phyloP scores from a whole-genome alignment of 2,329 filamentous ascomycete genomes.

The Scorias spongiosa region DNA sequence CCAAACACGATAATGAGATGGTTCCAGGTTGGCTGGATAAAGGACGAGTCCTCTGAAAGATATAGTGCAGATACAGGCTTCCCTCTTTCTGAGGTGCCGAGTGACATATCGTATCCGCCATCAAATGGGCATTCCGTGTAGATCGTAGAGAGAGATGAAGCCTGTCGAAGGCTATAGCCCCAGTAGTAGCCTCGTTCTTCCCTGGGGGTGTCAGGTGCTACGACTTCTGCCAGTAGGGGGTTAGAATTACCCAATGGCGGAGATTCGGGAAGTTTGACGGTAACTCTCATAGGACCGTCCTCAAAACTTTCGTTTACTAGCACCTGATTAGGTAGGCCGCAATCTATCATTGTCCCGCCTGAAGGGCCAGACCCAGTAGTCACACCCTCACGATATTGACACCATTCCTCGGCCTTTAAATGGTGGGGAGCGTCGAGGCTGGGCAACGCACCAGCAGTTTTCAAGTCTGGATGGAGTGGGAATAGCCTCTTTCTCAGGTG shows the following conservation, averaged over 20 bases:
- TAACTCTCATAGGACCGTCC: constrained; percentile 51
- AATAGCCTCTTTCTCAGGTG: constrained; percentile 66
- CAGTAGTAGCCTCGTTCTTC: constrained; percentile 73
- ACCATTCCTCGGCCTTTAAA: constrained; percentile 59
- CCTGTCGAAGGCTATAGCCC: constrained; percentile 61
- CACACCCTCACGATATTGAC: constrained; percentile 65
- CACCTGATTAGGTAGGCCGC: constrained; percentile 32
- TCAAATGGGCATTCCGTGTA: constrained; percentile 65
- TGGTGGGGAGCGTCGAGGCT: constrained; percentile 79
- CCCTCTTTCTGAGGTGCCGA: constrained; percentile 73
- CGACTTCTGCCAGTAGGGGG: constrained; percentile 37
- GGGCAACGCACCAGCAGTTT: constrained; percentile 56
- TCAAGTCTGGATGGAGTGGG: constrained; percentile 62
- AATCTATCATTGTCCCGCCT: constrained; percentile 36
- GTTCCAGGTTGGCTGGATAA: constrained; percentile 28
- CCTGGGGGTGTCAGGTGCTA: constrained; percentile 53
- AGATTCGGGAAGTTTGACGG: constrained; percentile 44
- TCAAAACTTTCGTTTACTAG: constrained; percentile 48
- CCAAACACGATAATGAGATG: constrained; percentile 70
- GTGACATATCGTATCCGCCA: constrained; percentile 65
- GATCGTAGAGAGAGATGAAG: constrained; percentile 50
- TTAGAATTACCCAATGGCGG: constrained; percentile 2
- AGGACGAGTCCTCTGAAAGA: constrained; percentile 30
- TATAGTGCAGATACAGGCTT: constrained; percentile 15
- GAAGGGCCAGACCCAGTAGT: constrained; percentile 28